Evolutionary conservation across 2,329 filamentous ascomycete species (phyloP).

Genomic region (Parascedosporium putredinis): DNA sequence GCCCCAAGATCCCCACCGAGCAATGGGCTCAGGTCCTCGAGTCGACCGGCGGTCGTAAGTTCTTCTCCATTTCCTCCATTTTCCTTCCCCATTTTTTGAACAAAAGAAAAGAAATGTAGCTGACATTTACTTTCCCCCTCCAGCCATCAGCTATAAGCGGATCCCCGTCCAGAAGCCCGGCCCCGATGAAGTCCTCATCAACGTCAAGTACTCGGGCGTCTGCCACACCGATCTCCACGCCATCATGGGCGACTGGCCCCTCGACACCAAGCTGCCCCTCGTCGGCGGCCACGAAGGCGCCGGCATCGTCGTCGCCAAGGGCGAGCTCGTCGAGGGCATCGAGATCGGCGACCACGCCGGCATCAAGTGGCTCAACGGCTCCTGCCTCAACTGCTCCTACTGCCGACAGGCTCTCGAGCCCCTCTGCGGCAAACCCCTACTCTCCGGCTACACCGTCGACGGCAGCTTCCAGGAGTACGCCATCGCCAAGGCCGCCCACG

Average conservation of each 20-base stretch:
- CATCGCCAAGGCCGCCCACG: constrained; percentile 76
- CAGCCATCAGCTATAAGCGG: constrained; percentile 61
- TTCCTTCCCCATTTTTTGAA: no score
- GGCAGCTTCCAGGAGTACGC: constrained; percentile 90
- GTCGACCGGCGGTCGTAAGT: constrained; percentile 61
- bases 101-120: no score
- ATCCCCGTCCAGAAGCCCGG: constrained; percentile 74
- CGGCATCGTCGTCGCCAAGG: constrained; percentile 71
- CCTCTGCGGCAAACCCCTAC: constrained; percentile 61
- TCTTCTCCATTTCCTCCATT: neutral
- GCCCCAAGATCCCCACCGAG: constrained; percentile 54
- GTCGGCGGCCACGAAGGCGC: constrained; percentile 76
- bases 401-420: constrained; percentile 75
- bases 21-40: constrained; percentile 92
- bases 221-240: constrained; percentile 80
- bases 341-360: constrained; percentile 77
- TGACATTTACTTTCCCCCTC: no score
- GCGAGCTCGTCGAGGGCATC: constrained; percentile 66
- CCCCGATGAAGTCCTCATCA: constrained; percentile 83
- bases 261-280: constrained; percentile 71
- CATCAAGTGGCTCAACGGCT: constrained; percentile 88
- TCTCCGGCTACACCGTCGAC: constrained; percentile 89
- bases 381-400: constrained; percentile 73
- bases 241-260: constrained; percentile 82
- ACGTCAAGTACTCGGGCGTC: constrained; percentile 82